A percentile compares a stretch with the other conserved stretches of the same genome.
Conservation (phyloP, 2,329 filamentous ascomycete genomes). For the Nothophaeocryptopus gaeumannii region DNA sequence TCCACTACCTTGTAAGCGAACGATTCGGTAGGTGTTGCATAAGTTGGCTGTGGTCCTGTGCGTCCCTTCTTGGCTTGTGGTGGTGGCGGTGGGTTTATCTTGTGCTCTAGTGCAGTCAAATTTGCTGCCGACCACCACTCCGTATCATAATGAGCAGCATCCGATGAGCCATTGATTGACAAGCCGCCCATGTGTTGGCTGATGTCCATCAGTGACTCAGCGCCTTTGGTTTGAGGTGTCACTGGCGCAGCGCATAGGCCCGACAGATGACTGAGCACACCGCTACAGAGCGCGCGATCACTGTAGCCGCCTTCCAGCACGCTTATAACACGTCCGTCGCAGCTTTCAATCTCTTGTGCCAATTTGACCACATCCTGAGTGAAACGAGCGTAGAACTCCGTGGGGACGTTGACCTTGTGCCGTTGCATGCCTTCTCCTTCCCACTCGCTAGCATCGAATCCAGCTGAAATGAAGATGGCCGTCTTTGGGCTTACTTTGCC, state of each 20-base stretch:
- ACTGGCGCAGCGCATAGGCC: slow-evolving; percentile 58
- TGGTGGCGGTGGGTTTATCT: slow-evolving; percentile 53
- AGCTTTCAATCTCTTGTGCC: slow-evolving; percentile 73
- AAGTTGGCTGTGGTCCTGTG: slow-evolving; percentile 63
- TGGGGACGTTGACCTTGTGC: slow-evolving; percentile 92
- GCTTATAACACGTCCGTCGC: slow-evolving; percentile 84
- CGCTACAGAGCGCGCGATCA: slow-evolving; percentile 82
- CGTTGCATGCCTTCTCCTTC: slow-evolving; percentile 91
- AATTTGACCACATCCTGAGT: slow-evolving; percentile 80
- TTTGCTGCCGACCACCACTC: slow-evolving; percentile 50
- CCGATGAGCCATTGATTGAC: slow-evolving; percentile 15
- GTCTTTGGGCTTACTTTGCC: slow-evolving; percentile 66
- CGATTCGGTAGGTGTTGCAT: slow-evolving; percentile 82
- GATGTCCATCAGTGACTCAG: slow-evolving; percentile 19
- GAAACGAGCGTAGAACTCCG: slow-evolving; percentile 90
- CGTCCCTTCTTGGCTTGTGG: slow-evolving; percentile 56
- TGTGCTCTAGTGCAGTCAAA: slow-evolving; percentile 67
- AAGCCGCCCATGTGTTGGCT: slow-evolving; percentile 30
- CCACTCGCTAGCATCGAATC: slow-evolving; percentile 96
- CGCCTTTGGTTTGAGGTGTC: slow-evolving; percentile 5
- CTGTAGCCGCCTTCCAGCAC: slow-evolving; percentile 96
- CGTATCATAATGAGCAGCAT: slow-evolving; percentile 35
- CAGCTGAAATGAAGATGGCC: slow-evolving; percentile 91
- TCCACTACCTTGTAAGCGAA: slow-evolving; percentile 77
- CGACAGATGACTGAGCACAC: slow-evolving; percentile 84